Percentiles rank a stretch among this genome's conserved stretches.
phyloP scores from a whole-genome alignment of 257 asterid genomes.

The Linaria vulgaris region DNA sequence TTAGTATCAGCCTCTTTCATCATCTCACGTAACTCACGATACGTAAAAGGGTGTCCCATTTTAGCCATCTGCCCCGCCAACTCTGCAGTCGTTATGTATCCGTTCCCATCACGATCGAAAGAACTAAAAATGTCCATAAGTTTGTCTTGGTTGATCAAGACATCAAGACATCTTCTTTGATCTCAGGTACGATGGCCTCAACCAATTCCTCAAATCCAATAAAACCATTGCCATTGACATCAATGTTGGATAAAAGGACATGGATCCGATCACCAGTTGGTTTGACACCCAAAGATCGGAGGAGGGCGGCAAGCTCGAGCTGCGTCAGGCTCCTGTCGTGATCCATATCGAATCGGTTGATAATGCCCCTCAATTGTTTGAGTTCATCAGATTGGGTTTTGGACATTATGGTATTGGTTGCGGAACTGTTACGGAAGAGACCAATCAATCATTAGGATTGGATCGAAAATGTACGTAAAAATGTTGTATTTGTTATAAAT shows the following conservation, averaged over 20 bases:
- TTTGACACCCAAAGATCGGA: constrained; percentile 77
- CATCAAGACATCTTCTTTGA: constrained; percentile 50
- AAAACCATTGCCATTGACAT: constrained; percentile 82
- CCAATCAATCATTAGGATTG: too few relatives aligned
- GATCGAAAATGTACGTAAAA: too few relatives aligned
- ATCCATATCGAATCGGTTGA: constrained; percentile 75
- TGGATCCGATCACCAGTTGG: constrained; percentile 83
- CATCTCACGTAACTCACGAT: constrained; percentile 79
- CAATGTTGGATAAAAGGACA: constrained; percentile 57
- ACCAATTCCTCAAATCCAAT: constrained; percentile 81
- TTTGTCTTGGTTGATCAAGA: constrained; percentile 63
- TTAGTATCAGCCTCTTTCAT: constrained; percentile 77
- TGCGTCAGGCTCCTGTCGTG: constrained; percentile 91
- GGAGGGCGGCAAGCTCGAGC: constrained; percentile 80
- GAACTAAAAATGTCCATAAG: constrained; percentile 71
- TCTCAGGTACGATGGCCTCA: constrained; percentile 58
- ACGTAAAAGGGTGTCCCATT: constrained; percentile 87
- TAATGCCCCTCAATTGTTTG: constrained; percentile 57
- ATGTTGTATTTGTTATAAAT: too few relatives aligned
- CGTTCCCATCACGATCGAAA: constrained; percentile 91
- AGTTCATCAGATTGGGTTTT: constrained; percentile 50
- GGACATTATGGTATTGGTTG: constrained; percentile 30
- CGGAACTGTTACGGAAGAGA: neutral
- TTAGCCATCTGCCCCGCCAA: constrained; percentile 87
- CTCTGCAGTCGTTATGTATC: constrained; percentile 82